Evolutionary conservation across 257 asterid genomes (phyloP).

Genomic region (Solanum clarkiae): DNA sequence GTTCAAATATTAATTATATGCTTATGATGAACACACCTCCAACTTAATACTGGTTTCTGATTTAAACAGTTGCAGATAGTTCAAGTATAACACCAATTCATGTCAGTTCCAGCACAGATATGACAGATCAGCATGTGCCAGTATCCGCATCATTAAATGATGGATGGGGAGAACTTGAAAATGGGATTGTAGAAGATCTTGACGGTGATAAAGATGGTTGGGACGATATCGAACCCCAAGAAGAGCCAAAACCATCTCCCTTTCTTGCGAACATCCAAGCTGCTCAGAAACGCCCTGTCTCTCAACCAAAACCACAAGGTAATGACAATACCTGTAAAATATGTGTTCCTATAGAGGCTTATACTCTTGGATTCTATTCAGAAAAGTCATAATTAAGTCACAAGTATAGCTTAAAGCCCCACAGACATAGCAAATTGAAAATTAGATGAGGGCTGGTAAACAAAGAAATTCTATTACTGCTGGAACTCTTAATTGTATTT

Average conservation of each 20-base stretch:
- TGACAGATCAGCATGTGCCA: constrained; percentile 39
- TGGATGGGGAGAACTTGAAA: constrained; percentile 97
- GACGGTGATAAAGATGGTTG: constrained; percentile 69
- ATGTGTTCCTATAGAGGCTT: background rate
- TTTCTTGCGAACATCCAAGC: constrained; percentile 68
- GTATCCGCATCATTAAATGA: constrained; percentile 66
- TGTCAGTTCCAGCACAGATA: constrained; percentile 34
- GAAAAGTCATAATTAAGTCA: background rate
- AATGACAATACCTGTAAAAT: background rate
- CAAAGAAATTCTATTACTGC: background rate
- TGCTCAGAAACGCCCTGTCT: constrained; percentile 82
- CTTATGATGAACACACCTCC: background rate
- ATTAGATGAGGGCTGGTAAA: background rate
- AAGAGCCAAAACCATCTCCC: constrained; percentile 62
- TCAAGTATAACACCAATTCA: constrained; percentile 34
- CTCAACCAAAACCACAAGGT: constrained; percentile 69
- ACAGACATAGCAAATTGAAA: background rate
- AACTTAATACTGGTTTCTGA: constrained; percentile 9
- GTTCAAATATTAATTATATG: background rate
- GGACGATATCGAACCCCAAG: constrained; percentile 94
- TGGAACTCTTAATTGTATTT: background rate
- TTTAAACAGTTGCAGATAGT: constrained; percentile 33
- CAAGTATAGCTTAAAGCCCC: background rate
- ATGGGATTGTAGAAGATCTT: constrained; percentile 44
- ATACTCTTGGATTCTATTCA: background rate